Conservation (phyloP, 352 stramenopile genomes). For the Pythium rhizo-oryzae region DNA sequence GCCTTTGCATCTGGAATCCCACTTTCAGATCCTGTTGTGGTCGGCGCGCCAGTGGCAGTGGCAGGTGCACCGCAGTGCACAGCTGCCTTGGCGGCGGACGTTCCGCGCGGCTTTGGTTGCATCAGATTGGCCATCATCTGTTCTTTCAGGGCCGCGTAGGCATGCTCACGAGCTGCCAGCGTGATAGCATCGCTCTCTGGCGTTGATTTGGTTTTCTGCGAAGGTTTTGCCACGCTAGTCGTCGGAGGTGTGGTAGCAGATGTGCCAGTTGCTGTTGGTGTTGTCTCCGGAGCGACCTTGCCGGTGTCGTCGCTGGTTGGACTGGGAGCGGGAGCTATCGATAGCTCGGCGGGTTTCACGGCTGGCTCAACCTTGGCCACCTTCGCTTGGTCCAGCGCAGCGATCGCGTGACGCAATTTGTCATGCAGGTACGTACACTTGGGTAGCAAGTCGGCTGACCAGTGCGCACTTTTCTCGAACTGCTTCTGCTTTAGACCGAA, state of each 20-base stretch:
- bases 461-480: conserved; percentile 44
- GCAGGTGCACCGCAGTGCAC: background rate
- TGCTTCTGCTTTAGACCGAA: conserved; percentile 26
- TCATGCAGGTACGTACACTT: conserved; percentile 61
- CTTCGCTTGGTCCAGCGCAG: conserved; percentile 1
- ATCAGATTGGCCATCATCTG: conserved; percentile 57
- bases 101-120: conserved; percentile 34
- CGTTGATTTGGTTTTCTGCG: conserved; percentile 28
- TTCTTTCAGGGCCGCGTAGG: conserved; percentile 64
- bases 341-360: background rate
- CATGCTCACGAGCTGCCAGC: conserved; percentile 44
- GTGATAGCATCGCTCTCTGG: conserved; percentile 23
- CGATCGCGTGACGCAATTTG: conserved; percentile 57
- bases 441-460: conserved; percentile 55
- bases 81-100: background rate
- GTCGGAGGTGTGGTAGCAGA: conserved; percentile 5
- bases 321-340: background rate
- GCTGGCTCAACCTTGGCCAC: background rate
- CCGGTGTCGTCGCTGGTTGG: background rate
- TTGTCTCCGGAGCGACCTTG: background rate
- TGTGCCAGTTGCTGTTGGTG: background rate
- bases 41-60: background rate
- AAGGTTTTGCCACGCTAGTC: background rate
- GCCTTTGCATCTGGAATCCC: background rate
- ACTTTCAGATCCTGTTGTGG: background rate